These are phyloP conservation scores for Petunia secreta DNA, from an alignment of 257 asterid genomes.

Conservation along the genomic window DNA sequence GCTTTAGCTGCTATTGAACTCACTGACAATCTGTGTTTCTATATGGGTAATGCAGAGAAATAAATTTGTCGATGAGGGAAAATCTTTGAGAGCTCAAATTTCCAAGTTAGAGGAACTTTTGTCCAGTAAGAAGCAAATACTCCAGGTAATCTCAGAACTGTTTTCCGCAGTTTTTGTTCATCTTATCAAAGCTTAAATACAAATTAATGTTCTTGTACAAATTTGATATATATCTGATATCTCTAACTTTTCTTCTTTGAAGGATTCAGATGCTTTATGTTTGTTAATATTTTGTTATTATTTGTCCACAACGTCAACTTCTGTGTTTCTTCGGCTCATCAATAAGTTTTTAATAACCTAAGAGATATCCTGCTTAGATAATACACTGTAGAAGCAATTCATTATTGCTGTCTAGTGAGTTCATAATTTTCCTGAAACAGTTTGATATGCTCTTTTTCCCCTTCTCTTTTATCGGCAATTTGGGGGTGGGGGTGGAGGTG, in stretches of 20 bases:
- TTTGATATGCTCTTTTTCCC: neutral
- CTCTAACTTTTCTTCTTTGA: neutral
- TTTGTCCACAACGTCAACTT: neutral
- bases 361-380: neutral
- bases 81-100: slow-evolving; percentile 71
- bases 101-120: slow-evolving; percentile 78
- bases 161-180: neutral
- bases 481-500: neutral
- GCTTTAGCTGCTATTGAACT: slow-evolving; percentile 23
- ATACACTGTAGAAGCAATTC: neutral
- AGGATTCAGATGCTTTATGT: neutral
- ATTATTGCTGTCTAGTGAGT: neutral
- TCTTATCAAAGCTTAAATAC: neutral
- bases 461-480: neutral
- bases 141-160: slow-evolving; percentile 56
- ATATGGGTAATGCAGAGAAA: slow-evolving; percentile 62
- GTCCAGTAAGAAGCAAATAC: slow-evolving; percentile 74
- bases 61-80: slow-evolving; percentile 85
- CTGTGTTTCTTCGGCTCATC: neutral
- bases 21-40: neutral
- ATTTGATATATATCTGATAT: neutral
- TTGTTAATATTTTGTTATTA: neutral
- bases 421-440: neutral
- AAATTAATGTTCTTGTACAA: neutral
- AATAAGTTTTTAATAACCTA: neutral